A percentile compares a stretch with the other conserved stretches of the same genome.
These are phyloP conservation scores for Colletotrichum lini DNA, from an alignment of 2,329 filamentous ascomycete genomes.

Conservation along the genomic window DNA sequence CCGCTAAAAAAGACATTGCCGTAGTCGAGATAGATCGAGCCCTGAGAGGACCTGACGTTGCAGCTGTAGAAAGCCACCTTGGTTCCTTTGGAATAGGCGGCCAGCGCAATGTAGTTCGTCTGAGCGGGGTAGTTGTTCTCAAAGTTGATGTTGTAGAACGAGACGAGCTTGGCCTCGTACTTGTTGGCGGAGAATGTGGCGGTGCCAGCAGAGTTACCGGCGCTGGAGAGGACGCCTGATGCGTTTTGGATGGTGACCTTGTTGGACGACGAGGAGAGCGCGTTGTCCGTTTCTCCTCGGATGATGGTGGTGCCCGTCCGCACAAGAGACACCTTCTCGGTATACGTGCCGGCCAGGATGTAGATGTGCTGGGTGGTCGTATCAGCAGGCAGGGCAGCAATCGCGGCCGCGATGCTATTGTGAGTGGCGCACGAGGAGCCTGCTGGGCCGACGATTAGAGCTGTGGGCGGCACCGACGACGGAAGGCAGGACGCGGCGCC, in stretches of 20 bases:
- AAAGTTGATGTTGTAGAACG: conserved; percentile 52
- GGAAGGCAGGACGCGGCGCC: too few relatives aligned
- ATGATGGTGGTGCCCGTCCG: conserved; percentile 63
- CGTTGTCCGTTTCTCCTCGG: conserved; percentile 60
- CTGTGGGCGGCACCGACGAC: too few relatives aligned
- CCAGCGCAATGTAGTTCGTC: conserved; percentile 45
- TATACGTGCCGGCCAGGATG: conserved; percentile 67
- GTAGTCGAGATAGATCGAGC: conserved; percentile 36
- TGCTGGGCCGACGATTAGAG: too few relatives aligned
- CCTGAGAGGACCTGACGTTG: conserved; percentile 35
- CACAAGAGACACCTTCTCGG: conserved; percentile 65
- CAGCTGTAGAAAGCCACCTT: conserved; percentile 48
- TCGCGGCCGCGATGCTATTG: too few relatives aligned
- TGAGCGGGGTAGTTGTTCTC: conserved; percentile 42
- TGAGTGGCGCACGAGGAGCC: too few relatives aligned
- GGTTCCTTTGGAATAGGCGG: conserved; percentile 47
- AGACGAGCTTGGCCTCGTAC: conserved; percentile 48
- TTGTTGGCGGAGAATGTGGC: conserved; percentile 48
- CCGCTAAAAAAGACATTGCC: conserved; percentile 35
- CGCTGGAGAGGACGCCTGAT: conserved; percentile 36
- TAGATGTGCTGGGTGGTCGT: conserved; percentile 55
- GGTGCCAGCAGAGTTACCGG: conserved; percentile 41
- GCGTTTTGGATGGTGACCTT: conserved; percentile 57
- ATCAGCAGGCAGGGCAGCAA: too few relatives aligned
- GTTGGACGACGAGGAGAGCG: conserved; percentile 61